Evolutionary conservation across 1,284 basidiomycete genomes (phyloP).

Genomic region (Apiotrichum sp.): DNA sequence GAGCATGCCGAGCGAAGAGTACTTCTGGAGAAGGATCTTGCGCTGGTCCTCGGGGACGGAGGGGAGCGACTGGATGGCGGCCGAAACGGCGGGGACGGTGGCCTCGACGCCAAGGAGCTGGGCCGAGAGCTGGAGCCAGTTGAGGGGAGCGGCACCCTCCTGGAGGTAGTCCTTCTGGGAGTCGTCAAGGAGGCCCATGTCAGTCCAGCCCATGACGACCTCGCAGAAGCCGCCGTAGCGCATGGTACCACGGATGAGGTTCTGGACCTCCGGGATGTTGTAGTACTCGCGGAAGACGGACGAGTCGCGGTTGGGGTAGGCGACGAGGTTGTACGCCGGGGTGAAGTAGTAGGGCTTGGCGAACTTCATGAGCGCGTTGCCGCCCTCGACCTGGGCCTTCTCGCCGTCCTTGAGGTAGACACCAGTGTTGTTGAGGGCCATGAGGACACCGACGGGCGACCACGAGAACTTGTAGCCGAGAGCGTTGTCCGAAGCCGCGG

Average conservation of each 20-base stretch:
- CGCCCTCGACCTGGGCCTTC: conserved; percentile 57
- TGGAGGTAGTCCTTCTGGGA: conserved; percentile 68
- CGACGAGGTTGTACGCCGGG: conserved; percentile 92
- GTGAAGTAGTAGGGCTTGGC: conserved; percentile 94
- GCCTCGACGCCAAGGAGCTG: conserved; percentile 69
- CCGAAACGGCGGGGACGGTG: conserved; percentile 65
- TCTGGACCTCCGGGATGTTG: conserved; percentile 88
- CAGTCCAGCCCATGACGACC: conserved; percentile 82
- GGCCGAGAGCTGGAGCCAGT: conserved; percentile 77
- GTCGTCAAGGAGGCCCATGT: conserved; percentile 81
- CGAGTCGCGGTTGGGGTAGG: conserved; percentile 96
- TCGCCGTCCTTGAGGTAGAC: conserved; percentile 68
- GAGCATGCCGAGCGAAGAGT: conserved; percentile 93
- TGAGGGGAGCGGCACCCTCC: conserved; percentile 55
- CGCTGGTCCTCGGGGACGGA: conserved; percentile 67
- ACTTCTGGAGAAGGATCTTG: conserved; percentile 74
- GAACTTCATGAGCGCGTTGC: conserved; percentile 69
- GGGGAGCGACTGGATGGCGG: conserved; percentile 63
- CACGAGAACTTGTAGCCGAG: conserved; percentile 99
- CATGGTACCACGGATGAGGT: conserved; percentile 85
- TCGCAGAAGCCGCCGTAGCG: conserved; percentile 98
- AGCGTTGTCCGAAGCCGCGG: conserved; percentile 78
- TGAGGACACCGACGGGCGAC: conserved; percentile 92
- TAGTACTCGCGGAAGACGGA: conserved; percentile 79
- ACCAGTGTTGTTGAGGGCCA: conserved; percentile 88